Conservation (phyloP, 2,329 filamentous ascomycete species). For the Claviceps africana region DNA sequence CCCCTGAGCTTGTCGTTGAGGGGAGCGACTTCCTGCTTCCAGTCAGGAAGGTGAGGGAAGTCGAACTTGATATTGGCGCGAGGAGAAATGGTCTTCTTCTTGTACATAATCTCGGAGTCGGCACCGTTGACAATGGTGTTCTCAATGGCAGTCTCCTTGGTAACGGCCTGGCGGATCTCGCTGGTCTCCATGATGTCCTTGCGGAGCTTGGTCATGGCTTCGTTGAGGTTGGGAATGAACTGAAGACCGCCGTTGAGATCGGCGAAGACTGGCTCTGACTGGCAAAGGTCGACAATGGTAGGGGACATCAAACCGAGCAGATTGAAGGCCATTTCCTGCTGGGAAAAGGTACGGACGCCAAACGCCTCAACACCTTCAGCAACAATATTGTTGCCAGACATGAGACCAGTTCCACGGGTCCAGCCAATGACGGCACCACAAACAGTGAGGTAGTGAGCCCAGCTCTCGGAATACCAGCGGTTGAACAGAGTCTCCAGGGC, state of each 20-base stretch:
- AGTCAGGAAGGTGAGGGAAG: slow-evolving; percentile 81
- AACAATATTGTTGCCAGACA: slow-evolving; percentile 95
- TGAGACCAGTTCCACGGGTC: slow-evolving; percentile 95
- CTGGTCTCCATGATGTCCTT: slow-evolving; percentile 92
- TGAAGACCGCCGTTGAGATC: slow-evolving; percentile 96
- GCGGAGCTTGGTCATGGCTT: slow-evolving; percentile 82
- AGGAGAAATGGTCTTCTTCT: slow-evolving; percentile 84
- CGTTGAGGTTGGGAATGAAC: slow-evolving; percentile 91
- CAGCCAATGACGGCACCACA: slow-evolving; percentile 97
- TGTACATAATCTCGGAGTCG: slow-evolving; percentile 81
- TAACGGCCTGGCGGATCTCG: slow-evolving; percentile 83
- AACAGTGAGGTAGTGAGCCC: slow-evolving; percentile 94
- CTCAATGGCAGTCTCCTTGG: slow-evolving; percentile 89
- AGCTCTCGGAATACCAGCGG: slow-evolving; percentile 94
- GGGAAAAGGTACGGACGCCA: slow-evolving; percentile 94
- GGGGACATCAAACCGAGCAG: slow-evolving; percentile 91
- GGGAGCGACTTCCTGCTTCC: slow-evolving; percentile 80
- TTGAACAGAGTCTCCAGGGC: slow-evolving; percentile 96
- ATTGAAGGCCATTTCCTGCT: slow-evolving; percentile 99
- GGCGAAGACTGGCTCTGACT: slow-evolving; percentile 87
- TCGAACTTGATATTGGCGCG: slow-evolving; percentile 97
- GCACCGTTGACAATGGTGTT: slow-evolving; percentile 96
- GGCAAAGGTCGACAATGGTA: slow-evolving; percentile 85
- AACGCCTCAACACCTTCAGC: slow-evolving; percentile 94
- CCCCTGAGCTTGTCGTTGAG: slow-evolving; percentile 82